Conservation (phyloP, 2,329 filamentous ascomycete genomes). For the Zelopaecilomyces penicillatus region DNA sequence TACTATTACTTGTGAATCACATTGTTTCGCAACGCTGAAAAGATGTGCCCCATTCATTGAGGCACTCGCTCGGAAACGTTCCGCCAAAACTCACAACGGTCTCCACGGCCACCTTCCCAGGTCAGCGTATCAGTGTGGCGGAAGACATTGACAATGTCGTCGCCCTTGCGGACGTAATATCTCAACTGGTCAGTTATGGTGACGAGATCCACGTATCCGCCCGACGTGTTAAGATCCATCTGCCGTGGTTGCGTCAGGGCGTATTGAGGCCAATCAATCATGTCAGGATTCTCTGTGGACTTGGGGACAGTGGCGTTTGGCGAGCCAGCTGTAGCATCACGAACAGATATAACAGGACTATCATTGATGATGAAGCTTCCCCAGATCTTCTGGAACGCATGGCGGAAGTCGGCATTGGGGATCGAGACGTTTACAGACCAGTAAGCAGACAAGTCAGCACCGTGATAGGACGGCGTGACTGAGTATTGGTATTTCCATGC, state of each 20-base stretch:
- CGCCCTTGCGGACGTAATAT: constrained; percentile 14
- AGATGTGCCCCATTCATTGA: not conserved
- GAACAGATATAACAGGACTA: constrained; percentile 29
- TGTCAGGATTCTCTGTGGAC: constrained; percentile 15
- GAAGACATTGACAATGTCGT: constrained; percentile 28
- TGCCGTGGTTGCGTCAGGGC: constrained; percentile 22
- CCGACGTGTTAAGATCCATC: constrained; percentile 40
- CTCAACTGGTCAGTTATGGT: constrained; percentile 19
- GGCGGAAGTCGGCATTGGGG: constrained; percentile 19
- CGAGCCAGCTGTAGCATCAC: constrained; percentile 17
- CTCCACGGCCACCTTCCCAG: constrained; percentile 40
- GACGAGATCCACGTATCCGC: constrained; percentile 19
- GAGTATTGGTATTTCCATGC: constrained; percentile 43
- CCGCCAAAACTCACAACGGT: constrained; percentile 37
- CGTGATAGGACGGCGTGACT: constrained; percentile 31
- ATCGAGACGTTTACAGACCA: constrained; percentile 20
- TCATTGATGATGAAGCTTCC: constrained; percentile 37
- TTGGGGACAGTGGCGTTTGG: constrained; percentile 18
- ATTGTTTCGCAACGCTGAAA: no score
- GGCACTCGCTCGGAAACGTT: constrained; percentile 6
- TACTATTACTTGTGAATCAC: no score
- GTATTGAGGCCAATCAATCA: constrained; percentile 27
- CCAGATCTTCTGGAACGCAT: constrained; percentile 34
- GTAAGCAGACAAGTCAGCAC: constrained; percentile 28
- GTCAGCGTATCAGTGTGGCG: constrained; percentile 31